phyloP scores from a whole-genome alignment of 2,329 filamentous ascomycete genomes.

The Paracamarosporium sp. region DNA sequence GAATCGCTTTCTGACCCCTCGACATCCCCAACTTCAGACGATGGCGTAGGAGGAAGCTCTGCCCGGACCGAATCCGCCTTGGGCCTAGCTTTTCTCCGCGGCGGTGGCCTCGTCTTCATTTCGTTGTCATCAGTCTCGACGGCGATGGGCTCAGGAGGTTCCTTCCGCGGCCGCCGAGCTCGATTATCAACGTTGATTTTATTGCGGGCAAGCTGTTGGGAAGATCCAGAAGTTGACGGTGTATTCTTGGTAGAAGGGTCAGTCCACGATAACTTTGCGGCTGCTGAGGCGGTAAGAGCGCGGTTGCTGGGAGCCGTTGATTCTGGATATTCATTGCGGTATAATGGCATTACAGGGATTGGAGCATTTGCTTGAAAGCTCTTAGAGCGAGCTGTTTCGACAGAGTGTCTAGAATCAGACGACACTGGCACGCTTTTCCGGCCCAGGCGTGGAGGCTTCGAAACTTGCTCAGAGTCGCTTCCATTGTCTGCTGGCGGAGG shows the following conservation, averaged over 20 bases:
- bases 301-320: constrained; percentile 26
- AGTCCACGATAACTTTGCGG: constrained; percentile 35
- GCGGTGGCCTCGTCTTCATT: constrained; percentile 20
- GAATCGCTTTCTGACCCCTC: constrained; percentile 32
- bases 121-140: constrained; percentile 27
- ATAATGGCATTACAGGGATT: constrained; percentile 41
- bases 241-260: constrained; percentile 27
- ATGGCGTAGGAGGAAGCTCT: constrained; percentile 39
- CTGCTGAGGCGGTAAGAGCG: constrained; percentile 36
- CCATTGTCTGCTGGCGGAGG: constrained; percentile 19
- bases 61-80: constrained; percentile 39
- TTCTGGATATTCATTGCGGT: constrained; percentile 59
- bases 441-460: constrained; percentile 10
- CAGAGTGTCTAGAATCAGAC: constrained; percentile 7
- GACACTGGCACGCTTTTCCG: constrained; percentile 24
- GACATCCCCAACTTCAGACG: constrained; percentile 33
- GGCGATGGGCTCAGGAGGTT: constrained; percentile 23
- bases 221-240: constrained; percentile 2
- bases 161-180: constrained; percentile 23
- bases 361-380: constrained; percentile 16
- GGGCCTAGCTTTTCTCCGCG: constrained; percentile 34
- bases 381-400: constrained; percentile 12
- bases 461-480: constrained; percentile 18
- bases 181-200: constrained; percentile 23
- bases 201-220: constrained; percentile 7